Evolutionary conservation across 345 rosid species (phyloP).

Genomic region (Diplotaxis tenuifolia): DNA sequence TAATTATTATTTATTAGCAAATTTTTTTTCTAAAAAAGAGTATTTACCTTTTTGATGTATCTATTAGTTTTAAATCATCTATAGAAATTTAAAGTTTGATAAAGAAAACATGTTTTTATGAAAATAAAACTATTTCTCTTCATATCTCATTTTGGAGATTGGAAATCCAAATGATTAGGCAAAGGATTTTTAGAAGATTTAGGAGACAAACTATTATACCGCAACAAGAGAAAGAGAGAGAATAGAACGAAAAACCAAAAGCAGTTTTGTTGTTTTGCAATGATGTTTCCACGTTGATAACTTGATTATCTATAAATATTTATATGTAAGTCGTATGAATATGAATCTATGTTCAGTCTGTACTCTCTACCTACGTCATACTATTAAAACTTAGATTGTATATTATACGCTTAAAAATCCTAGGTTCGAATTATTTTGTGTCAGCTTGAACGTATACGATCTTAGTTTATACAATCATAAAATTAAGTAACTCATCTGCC

Average conservation of each 20-base stretch:
- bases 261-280: slow-evolving; percentile 36
- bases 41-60: not conserved
- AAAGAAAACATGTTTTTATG: slow-evolving; percentile 14
- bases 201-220: slow-evolving; percentile 27
- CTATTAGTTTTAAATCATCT: slow-evolving; percentile 3
- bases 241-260: slow-evolving; percentile 5
- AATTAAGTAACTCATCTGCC: not conserved
- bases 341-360: not conserved
- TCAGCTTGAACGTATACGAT: not conserved
- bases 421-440: not conserved
- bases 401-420: not conserved
- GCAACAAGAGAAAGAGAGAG: slow-evolving; percentile 10
- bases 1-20: not conserved
- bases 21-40: not conserved
- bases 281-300: slow-evolving; percentile 33
- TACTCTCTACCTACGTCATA: not conserved
- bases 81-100: slow-evolving; percentile 16
- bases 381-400: not conserved
- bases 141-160: slow-evolving; percentile 3
- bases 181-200: slow-evolving; percentile 37
- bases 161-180: slow-evolving; percentile 38
- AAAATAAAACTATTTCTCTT: slow-evolving; percentile 3
- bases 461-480: not conserved
- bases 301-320: not conserved
- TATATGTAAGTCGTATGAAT: slow-evolving; percentile 5